phyloP scores from a whole-genome alignment of 1,284 basidiomycete species.

The Flammula alnicola region DNA sequence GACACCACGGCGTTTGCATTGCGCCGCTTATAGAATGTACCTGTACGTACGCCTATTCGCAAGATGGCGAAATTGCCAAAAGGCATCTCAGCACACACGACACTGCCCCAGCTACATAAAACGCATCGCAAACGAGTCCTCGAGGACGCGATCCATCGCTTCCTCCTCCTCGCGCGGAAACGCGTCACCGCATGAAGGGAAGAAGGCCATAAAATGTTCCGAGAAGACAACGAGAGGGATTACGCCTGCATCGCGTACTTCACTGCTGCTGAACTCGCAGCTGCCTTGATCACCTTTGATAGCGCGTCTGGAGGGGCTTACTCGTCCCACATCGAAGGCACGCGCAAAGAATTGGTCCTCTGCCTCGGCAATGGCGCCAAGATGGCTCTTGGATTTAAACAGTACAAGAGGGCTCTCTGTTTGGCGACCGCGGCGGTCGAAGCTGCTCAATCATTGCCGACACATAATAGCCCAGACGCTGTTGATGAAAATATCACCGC shows the following conservation, averaged over 20 bases:
- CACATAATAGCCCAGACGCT: conserved; percentile 16
- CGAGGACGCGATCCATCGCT: too few species aligned
- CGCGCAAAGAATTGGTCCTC: conserved; percentile 32
- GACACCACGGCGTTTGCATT: too few species aligned
- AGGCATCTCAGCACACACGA: too few species aligned
- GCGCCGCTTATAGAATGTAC: too few species aligned
- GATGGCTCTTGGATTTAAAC: conserved; percentile 30
- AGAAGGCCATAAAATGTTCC: conserved; percentile 24
- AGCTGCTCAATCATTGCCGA: conserved; percentile 21
- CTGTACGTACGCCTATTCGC: too few species aligned
- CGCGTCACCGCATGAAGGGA: conserved; percentile 24
- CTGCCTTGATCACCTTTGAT: conserved; percentile 32
- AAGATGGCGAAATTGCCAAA: too few species aligned
- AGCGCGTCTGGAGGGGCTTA: conserved; percentile 28
- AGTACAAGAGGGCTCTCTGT: conserved; percentile 25
- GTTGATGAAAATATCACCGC: conserved; percentile 18
- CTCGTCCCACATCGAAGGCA: conserved; percentile 19
- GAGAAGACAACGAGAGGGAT: conserved; percentile 14
- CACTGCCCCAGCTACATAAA: too few species aligned
- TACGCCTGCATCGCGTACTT: conserved; percentile 27
- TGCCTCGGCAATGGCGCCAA: conserved; percentile 37
- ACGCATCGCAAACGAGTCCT: too few species aligned
- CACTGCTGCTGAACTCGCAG: conserved; percentile 33
- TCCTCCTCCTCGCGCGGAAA: too few species aligned
- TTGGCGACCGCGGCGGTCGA: conserved; percentile 28